Evolutionary conservation across 306 rosid genomes (phyloP), one percentile per base, ranked within the genome.

Genomic region (Prinsepia uniflora): DNA sequence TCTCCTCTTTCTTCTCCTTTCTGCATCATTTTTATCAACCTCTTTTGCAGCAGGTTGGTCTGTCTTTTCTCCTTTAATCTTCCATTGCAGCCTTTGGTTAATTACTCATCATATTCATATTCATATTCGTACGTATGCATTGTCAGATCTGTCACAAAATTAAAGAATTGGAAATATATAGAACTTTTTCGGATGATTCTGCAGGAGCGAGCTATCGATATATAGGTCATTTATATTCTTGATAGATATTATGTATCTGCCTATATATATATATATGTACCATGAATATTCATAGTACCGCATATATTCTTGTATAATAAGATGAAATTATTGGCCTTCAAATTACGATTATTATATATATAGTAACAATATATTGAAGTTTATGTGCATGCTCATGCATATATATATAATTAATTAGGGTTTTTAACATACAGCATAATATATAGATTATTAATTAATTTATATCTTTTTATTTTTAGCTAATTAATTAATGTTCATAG

Each of bases 1-100:
- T 61, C 47, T 85, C 66, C 74, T 90, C 81, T 78, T 87, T 70
- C 83, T 89, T 72, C 85, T 87, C 57, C 36, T 85, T 85, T 84
- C 89, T 65, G 76, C 42, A 4, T 81, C 91, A 52, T 80, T 91
- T 78, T 76, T 89, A 20, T 73, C 93, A 79, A 68, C 89, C 79
- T 81, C 91, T 81, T 80, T 71, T 64, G 91, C 90, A 84, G 96
- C 54, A 71, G 65, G 63, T 76, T 42, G 22, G 47, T 68, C 60
- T 79, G 47, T 68, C 60, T 79, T 74, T 81, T 66, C 50, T 82
- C 69, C 50, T 6, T 53, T 82, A 45, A 76, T 79, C 58, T 70
- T 45, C 74, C 48, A 19, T 40, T 70, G 79, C 81, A 78, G 83
- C 81, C 59, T 82, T 82, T 82, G 70, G 34, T 66, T 60, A 60